phyloP scores from a whole-genome alignment of 2,329 filamentous ascomycete species.

The Periconia sp. region DNA sequence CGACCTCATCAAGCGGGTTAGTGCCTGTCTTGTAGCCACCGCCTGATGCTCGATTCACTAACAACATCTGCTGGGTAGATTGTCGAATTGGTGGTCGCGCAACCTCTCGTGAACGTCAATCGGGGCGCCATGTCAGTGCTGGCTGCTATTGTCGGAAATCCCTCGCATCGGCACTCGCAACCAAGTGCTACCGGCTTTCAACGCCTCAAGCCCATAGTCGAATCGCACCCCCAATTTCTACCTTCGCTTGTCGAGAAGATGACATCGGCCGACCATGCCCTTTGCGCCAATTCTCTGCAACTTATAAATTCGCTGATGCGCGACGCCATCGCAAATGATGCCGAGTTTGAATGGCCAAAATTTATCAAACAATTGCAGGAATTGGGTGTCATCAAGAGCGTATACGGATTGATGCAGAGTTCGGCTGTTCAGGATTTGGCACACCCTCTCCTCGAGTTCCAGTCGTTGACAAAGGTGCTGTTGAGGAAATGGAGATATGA shows the following conservation, averaged over 20 bases:
- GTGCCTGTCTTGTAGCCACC: constrained; percentile 22
- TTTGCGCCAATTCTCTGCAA: constrained; percentile 94
- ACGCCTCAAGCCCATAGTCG: constrained; percentile 87
- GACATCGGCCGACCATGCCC: constrained; percentile 89
- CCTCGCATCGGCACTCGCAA: constrained; percentile 58
- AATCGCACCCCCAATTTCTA: constrained; percentile 89
- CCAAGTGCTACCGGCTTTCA: constrained; percentile 80
- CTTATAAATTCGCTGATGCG: constrained; percentile 94
- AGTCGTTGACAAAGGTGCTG: constrained; percentile 84
- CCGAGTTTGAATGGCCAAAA: constrained; percentile 84
- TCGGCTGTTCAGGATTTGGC: constrained; percentile 88
- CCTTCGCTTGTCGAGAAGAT: constrained; percentile 91
- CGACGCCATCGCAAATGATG: constrained; percentile 80
- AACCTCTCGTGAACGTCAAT: constrained; percentile 95
- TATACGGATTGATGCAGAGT: constrained; percentile 90
- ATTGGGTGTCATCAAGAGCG: constrained; percentile 86
- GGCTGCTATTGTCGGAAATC: constrained; percentile 87
- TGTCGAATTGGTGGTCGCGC: constrained; percentile 89
- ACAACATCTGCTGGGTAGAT: constrained; percentile 52
- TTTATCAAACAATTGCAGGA: constrained; percentile 95
- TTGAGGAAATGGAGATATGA: constrained; percentile 87
- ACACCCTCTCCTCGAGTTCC: constrained; percentile 88
- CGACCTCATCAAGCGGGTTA: constrained; percentile 68
- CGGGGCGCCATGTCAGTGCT: constrained; percentile 96
- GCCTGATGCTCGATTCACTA: constrained; percentile 6